Percentiles rank a stretch among this genome's conserved stretches.
Evolutionary conservation across 202 grass and related monocot species (phyloP).

Genomic region (Sporobolus alterniflorus): DNA sequence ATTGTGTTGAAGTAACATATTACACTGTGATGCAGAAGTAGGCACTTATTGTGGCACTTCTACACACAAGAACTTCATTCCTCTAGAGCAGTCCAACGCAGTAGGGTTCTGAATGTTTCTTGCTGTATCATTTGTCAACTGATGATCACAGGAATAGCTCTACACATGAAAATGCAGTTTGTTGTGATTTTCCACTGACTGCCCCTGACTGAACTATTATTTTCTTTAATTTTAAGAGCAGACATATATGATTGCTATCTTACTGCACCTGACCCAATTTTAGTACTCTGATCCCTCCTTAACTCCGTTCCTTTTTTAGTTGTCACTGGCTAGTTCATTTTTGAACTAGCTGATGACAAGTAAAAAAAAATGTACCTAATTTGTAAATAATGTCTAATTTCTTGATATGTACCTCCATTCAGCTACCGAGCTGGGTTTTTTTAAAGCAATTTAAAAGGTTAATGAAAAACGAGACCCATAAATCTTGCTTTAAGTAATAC

Average conservation of each 20-base stretch:
- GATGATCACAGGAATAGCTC: not conserved
- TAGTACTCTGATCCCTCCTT: too few species aligned
- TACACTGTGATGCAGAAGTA: constrained; percentile 29
- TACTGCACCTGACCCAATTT: not conserved
- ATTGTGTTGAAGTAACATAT: not conserved
- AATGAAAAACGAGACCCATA: not conserved
- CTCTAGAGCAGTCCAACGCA: constrained; percentile 20
- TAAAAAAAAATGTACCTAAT: not conserved
- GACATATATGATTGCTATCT: not conserved
- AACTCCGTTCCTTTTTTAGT: too few species aligned
- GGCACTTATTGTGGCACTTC: constrained; percentile 34
- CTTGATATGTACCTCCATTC: not conserved
- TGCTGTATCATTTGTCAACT: not conserved
- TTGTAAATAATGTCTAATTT: not conserved
- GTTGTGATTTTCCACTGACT: not conserved
- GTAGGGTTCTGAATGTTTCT: constrained; percentile 4
- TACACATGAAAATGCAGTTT: not conserved
- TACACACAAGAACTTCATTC: constrained; percentile 64
- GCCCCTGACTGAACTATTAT: not conserved
- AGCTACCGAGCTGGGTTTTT: not conserved
- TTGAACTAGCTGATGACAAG: too few species aligned
- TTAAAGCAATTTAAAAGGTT: not conserved
- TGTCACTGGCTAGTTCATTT: too few species aligned
- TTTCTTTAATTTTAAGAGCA: not conserved
- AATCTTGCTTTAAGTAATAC: not conserved